These are phyloP conservation scores for Crepidotus variabilis DNA, from an alignment of 768 basidiomycete species.

Conservation along the genomic window DNA sequence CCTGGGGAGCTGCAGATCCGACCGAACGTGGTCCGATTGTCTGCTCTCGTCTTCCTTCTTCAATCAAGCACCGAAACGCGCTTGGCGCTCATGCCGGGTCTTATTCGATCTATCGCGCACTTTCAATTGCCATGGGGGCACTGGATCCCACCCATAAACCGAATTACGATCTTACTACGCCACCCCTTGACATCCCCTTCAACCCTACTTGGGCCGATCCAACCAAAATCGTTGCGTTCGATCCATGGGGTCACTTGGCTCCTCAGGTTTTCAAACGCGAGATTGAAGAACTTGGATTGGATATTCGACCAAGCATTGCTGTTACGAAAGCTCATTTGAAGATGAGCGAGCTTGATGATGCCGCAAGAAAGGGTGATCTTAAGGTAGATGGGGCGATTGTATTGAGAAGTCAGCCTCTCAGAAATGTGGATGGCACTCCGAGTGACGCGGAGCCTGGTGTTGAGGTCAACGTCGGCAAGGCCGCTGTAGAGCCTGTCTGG, in stretches of 20 bases:
- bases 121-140: slow-evolving; percentile 88
- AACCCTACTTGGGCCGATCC: slow-evolving; percentile 76
- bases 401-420: slow-evolving; percentile 58
- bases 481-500: slow-evolving; percentile 97
- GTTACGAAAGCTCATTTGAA: slow-evolving; percentile 94
- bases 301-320: slow-evolving; percentile 89
- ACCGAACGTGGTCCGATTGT: slow-evolving; percentile 79
- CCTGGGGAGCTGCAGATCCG: slow-evolving; percentile 76
- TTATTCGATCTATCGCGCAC: slow-evolving; percentile 92
- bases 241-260: slow-evolving; percentile 90
- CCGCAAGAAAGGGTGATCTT: slow-evolving; percentile 68
- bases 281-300: slow-evolving; percentile 63
- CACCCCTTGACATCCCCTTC: slow-evolving; percentile 75
- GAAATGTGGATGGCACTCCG: slow-evolving; percentile 58
- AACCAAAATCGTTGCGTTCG: slow-evolving; percentile 84
- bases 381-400: slow-evolving; percentile 82
- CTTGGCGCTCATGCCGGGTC: slow-evolving; percentile 92
- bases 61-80: slow-evolving; percentile 89
- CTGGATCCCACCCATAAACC: slow-evolving; percentile 78
- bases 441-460: slow-evolving; percentile 68
- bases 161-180: slow-evolving; percentile 79
- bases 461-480: slow-evolving; percentile 87
- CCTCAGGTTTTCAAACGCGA: slow-evolving; percentile 66
- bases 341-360: slow-evolving; percentile 87
- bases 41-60: slow-evolving; percentile 77